These are phyloP conservation scores for Aspergillus pseudoterreus DNA, from an alignment of 2,329 filamentous ascomycete species.

Conservation along the genomic window DNA sequence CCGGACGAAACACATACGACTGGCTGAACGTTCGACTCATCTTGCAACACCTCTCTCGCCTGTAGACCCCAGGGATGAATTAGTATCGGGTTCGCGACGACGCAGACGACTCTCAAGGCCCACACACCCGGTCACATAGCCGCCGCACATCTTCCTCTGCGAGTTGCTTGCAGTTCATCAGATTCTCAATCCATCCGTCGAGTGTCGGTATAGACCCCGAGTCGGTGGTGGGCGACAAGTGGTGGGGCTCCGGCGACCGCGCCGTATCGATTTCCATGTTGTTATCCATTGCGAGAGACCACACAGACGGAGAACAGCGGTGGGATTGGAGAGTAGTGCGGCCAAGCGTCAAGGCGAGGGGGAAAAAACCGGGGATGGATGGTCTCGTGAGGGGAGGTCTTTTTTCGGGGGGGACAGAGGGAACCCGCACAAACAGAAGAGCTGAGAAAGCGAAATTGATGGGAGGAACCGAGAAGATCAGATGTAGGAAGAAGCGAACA, in stretches of 20 bases:
- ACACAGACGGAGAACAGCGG: constrained; percentile 6
- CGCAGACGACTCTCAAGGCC: not conserved
- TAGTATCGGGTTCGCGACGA: constrained; percentile 3
- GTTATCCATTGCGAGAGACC: constrained; percentile 68
- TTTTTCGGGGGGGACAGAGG: constrained; percentile 11
- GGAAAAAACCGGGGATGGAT: constrained; percentile 18
- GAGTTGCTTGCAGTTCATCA: constrained; percentile 99
- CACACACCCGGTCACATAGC: constrained; percentile 92
- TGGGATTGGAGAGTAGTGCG: constrained; percentile 13
- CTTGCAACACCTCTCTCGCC: constrained; percentile 94
- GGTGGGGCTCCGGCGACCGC: constrained; percentile 73
- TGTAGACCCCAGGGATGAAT: constrained; percentile 36
- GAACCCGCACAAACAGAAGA: constrained; percentile 5
- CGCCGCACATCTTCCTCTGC: constrained; percentile 91
- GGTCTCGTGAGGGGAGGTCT: constrained; percentile 33
- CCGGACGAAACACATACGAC: constrained; percentile 63
- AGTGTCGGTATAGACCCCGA: constrained; percentile 87
- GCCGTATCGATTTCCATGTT: constrained; percentile 96
- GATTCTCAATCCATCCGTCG: constrained; percentile 96
- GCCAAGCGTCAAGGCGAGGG: constrained; percentile 16
- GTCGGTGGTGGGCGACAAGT: constrained; percentile 72
- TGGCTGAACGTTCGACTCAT: constrained; percentile 98
- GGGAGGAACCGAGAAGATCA: not conserved
- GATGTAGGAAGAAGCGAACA: not conserved
- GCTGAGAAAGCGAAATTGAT: constrained; percentile 8